Percentiles rank a stretch among this genome's conserved stretches.
phyloP scores from a whole-genome alignment of 2,329 filamentous ascomycete genomes.

The Ophiostoma quercus region DNA sequence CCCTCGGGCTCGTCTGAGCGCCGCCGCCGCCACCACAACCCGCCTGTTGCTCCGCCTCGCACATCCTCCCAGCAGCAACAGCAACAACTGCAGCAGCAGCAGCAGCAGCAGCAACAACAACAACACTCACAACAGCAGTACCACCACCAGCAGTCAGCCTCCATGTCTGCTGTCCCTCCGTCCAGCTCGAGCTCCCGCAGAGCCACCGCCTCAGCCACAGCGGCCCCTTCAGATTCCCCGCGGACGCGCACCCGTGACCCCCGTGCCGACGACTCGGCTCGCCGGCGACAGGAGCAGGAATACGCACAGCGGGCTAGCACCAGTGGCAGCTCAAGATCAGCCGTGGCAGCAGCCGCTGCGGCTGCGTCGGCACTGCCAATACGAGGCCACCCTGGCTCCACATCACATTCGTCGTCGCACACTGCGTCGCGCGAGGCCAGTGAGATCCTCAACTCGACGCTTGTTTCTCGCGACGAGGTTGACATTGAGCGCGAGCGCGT shows the following conservation, averaged over 20 bases:
- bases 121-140: constrained; percentile 13
- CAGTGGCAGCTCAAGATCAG: constrained; percentile 17
- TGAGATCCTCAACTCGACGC: constrained; percentile 69
- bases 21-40: constrained; percentile 51
- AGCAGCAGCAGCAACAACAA: constrained; percentile 20
- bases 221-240: constrained; percentile 34
- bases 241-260: constrained; percentile 24
- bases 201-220: not conserved
- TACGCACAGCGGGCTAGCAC: constrained; percentile 32
- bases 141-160: constrained; percentile 23
- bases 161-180: constrained; percentile 15
- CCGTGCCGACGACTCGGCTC: constrained; percentile 36
- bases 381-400: constrained; percentile 38
- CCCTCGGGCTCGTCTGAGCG: constrained; percentile 44
- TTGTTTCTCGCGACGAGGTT: constrained; percentile 69
- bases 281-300: constrained; percentile 39
- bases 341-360: constrained; percentile 33
- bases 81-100: constrained; percentile 19
- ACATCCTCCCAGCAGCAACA: constrained; percentile 59
- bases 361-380: constrained; percentile 42
- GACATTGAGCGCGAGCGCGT: constrained; percentile 68
- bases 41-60: constrained; percentile 70
- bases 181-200: constrained; percentile 40
- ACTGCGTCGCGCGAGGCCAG: constrained; percentile 69
- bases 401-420: constrained; percentile 50